A percentile compares a stretch with the other conserved stretches of the same genome.
Evolutionary conservation across 305 asterid genomes (phyloP).

Genomic region (Euphrasia arctica): DNA sequence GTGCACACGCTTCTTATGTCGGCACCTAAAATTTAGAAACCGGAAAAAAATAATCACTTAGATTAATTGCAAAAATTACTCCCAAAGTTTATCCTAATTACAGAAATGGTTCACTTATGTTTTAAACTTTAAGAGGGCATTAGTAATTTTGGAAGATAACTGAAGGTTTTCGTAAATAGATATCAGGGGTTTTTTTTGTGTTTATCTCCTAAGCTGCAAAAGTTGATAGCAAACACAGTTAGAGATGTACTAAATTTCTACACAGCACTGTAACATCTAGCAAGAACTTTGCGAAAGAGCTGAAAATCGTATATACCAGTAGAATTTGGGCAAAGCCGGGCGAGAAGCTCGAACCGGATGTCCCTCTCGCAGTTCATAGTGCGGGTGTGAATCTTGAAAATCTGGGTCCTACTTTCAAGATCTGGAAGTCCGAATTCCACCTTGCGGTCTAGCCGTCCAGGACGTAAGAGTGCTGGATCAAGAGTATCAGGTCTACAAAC

Average conservation of each 20-base stretch:
- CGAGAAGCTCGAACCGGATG: constrained; percentile 9
- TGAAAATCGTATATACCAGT: not conserved
- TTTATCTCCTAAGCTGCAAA: not conserved
- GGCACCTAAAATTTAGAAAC: constrained; percentile 85
- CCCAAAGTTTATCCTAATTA: not conserved
- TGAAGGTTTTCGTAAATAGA: not conserved
- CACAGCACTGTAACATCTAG: not conserved
- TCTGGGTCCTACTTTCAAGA: constrained; percentile 11
- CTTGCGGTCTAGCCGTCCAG: constrained; percentile 91
- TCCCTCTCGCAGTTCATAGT: constrained; percentile 15
- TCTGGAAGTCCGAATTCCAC: constrained; percentile 83
- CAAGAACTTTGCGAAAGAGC: not conserved
- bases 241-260: not conserved
- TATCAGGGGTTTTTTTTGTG: not conserved
- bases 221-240: not conserved
- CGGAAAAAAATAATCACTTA: not conserved
- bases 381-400: constrained; percentile 64
- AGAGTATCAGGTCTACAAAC: constrained; percentile 70
- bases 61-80: not conserved
- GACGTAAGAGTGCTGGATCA: constrained; percentile 96
- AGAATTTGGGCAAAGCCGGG: constrained; percentile 13
- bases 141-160: not conserved
- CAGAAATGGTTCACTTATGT: not conserved
- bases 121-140: not conserved
- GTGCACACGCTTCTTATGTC: constrained; percentile 87